A percentile compares a stretch with the other conserved stretches of the same genome.
phyloP scores from a whole-genome alignment of 352 stramenopile species.

The Pythium brachiatum region DNA sequence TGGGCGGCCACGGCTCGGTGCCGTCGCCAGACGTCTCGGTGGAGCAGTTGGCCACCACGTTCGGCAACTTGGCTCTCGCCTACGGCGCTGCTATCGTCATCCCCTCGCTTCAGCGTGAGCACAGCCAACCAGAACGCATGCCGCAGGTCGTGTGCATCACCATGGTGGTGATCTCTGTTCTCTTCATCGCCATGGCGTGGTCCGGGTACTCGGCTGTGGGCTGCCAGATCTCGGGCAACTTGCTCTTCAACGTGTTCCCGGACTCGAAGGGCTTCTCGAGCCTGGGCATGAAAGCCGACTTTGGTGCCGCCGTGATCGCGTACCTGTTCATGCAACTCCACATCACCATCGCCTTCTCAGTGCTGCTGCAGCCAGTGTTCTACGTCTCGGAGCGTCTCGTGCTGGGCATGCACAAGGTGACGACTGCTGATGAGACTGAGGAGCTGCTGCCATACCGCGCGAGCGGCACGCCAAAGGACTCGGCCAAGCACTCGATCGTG shows the following conservation, averaged over 20 bases:
- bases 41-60: conserved; percentile 20
- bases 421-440: conserved; percentile 15
- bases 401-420: conserved; percentile 52
- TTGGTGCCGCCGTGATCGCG: conserved; percentile 46
- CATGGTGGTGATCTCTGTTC: conserved; percentile 23
- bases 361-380: conserved; percentile 50
- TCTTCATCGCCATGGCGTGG: conserved; percentile 27
- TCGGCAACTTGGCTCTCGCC: conserved; percentile 32
- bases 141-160: conserved; percentile 29
- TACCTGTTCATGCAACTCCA: conserved; percentile 64
- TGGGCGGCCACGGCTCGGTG: conserved; percentile 22
- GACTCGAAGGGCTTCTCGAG: conserved; percentile 29
- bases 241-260: conserved; percentile 40
- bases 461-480: conserved; percentile 7
- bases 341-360: conserved; percentile 43
- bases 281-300: conserved; percentile 46
- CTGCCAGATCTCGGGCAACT: conserved; percentile 30
- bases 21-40: conserved; percentile 20
- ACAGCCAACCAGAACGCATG: conserved; percentile 27
- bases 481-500: background rate
- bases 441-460: conserved; percentile 25
- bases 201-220: conserved; percentile 24
- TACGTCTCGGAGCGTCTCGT: conserved; percentile 60
- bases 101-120: conserved; percentile 17
- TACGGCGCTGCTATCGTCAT: conserved; percentile 33